Evolutionary conservation across 2,329 filamentous ascomycete genomes (phyloP).

Genomic region (Penicillium digitatum): DNA sequence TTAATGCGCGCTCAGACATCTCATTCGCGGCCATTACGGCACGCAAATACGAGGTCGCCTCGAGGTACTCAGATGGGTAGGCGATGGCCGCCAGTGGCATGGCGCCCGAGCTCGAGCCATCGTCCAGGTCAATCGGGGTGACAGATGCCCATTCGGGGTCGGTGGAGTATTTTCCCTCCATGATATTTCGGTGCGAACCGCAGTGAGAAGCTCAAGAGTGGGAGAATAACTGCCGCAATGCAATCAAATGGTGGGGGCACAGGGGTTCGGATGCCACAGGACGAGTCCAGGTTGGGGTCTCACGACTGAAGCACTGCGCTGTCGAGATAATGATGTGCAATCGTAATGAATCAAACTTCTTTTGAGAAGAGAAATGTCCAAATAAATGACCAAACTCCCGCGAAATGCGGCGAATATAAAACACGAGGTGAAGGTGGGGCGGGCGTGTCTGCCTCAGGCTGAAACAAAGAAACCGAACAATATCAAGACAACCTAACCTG

Average conservation of each 20-base stretch:
- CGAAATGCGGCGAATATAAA: conserved; percentile 6
- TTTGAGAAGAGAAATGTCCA: not conserved
- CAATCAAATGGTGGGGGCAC: conserved; percentile 4
- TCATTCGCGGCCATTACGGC: conserved; percentile 90
- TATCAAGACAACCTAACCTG: not conserved
- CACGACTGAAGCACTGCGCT: not conserved
- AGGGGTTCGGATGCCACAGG: conserved; percentile 1
- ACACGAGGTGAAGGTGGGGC: conserved; percentile 22
- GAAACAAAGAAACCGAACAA: conserved; percentile 21
- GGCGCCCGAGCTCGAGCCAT: conserved; percentile 55
- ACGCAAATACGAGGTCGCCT: conserved; percentile 89
- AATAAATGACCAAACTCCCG: not conserved
- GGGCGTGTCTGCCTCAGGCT: conserved; percentile 26
- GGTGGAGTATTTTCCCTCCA: conserved; percentile 51
- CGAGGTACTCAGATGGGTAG: conserved; percentile 83
- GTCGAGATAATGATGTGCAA: not conserved
- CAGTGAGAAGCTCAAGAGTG: not conserved
- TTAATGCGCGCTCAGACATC: conserved; percentile 70
- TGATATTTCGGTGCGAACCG: conserved; percentile 13
- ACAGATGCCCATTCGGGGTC: conserved; percentile 82
- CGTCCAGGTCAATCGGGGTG: conserved; percentile 74
- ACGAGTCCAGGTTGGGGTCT: not conserved
- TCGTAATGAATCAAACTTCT: not conserved
- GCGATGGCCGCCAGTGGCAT: conserved; percentile 85
- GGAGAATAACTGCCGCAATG: not conserved